phyloP scores from a whole-genome alignment of 1,284 basidiomycete species.

The Pterulicium gracile region DNA sequence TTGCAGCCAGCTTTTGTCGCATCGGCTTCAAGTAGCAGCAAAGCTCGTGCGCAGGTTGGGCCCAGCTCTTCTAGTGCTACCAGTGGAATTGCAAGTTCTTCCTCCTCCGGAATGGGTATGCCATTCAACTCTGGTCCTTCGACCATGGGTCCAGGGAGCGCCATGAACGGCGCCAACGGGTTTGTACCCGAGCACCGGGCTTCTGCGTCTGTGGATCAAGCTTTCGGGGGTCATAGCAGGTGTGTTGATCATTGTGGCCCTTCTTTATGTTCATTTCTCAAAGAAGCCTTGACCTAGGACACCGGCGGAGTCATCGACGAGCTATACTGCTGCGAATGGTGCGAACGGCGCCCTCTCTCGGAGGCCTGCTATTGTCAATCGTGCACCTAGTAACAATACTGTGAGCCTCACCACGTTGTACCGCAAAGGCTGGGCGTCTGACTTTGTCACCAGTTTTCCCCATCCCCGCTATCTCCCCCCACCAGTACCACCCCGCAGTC shows the following conservation, averaged over 20 bases:
- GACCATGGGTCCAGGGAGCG: too few species aligned
- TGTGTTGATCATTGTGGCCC: neutral
- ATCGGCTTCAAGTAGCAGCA: too few species aligned
- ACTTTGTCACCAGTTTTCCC: slow-evolving; percentile 1
- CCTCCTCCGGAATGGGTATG: too few species aligned
- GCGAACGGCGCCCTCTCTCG: neutral
- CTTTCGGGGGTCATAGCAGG: neutral
- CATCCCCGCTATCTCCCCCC: neutral
- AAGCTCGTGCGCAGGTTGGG: too few species aligned
- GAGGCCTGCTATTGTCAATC: neutral
- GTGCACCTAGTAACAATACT: neutral
- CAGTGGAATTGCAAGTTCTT: too few species aligned
- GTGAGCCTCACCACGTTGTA: neutral
- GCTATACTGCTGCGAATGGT: neutral
- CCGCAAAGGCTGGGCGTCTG: too few species aligned
- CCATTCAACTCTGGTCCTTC: too few species aligned
- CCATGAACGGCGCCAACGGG: too few species aligned
- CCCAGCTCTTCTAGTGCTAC: too few species aligned
- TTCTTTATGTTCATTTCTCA: neutral
- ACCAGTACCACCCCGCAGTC: neutral
- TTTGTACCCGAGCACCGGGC: neutral
- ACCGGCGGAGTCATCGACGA: neutral
- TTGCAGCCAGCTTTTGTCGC: too few species aligned
- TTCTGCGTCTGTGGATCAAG: neutral
- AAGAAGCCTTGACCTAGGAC: neutral